Conservation (phyloP, 306 rosid genomes). For the Mimosa pudica region DNA sequence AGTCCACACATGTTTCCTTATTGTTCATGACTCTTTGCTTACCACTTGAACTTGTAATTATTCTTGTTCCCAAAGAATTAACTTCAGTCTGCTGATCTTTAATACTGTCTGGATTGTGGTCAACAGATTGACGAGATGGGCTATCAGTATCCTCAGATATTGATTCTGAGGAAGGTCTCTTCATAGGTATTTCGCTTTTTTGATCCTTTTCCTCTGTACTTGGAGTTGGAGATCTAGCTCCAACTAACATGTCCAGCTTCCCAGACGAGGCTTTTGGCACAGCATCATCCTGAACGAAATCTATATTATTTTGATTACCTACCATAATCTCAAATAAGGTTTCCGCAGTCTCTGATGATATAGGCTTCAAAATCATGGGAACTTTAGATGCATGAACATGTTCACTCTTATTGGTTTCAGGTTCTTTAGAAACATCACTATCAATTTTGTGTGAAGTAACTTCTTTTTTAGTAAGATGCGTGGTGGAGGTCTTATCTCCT, state of each 20-base stretch:
- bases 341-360: constrained; percentile 44
- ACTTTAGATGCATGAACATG: constrained; percentile 41
- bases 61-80: constrained; percentile 41
- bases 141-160: constrained; percentile 36
- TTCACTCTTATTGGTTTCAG: constrained; percentile 36
- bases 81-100: constrained; percentile 37
- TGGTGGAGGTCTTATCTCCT: constrained; percentile 46
- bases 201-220: constrained; percentile 45
- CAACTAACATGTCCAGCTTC: constrained; percentile 35
- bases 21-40: constrained; percentile 38
- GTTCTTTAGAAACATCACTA: constrained; percentile 41
- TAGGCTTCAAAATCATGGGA: constrained; percentile 39
- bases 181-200: constrained; percentile 38
- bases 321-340: constrained; percentile 40
- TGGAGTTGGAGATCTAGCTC: constrained; percentile 27
- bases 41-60: constrained; percentile 32
- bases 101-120: constrained; percentile 37
- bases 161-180: constrained; percentile 38
- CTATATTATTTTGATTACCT: constrained; percentile 41
- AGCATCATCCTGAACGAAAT: constrained; percentile 44
- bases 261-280: constrained; percentile 37
- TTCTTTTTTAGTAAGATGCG: constrained; percentile 44
- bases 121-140: constrained; percentile 34
- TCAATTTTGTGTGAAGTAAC: constrained; percentile 47
- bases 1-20: constrained; percentile 32